A percentile compares a stretch with the other conserved stretches of the same genome.
Conservation (phyloP, 1,284 basidiomycete genomes). For the Anthracocystis panici-leucophaei region DNA sequence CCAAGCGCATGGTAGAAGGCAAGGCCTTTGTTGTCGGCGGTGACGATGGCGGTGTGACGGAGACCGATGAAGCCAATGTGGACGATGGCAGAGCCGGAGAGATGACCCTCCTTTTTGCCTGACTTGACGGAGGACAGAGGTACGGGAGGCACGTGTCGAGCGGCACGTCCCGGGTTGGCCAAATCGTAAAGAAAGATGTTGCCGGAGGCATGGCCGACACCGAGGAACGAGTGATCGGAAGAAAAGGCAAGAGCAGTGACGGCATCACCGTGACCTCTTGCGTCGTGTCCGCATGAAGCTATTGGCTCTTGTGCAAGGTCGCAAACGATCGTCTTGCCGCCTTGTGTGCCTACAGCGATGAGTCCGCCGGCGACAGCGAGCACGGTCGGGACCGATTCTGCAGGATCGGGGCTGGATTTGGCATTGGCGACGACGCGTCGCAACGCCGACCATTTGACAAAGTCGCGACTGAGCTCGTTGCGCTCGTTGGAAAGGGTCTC, state of each 20-base stretch:
- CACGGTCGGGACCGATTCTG: conserved; percentile 79
- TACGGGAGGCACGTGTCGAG: conserved; percentile 80
- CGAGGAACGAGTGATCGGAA: conserved; percentile 92
- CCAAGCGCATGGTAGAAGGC: conserved; percentile 96
- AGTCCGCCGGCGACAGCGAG: conserved; percentile 83
- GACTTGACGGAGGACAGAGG: conserved; percentile 77
- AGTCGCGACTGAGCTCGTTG: conserved; percentile 73
- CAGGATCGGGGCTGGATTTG: conserved; percentile 74
- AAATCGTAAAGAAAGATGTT: conserved; percentile 89
- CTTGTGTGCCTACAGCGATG: conserved; percentile 87
- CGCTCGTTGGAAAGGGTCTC: conserved; percentile 52
- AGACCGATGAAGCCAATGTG: conserved; percentile 91
- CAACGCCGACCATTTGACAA: conserved; percentile 84
- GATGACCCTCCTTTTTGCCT: conserved; percentile 92
- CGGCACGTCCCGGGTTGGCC: conserved; percentile 74
- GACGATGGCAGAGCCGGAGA: conserved; percentile 85
- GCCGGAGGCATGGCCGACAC: conserved; percentile 86
- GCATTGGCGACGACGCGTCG: conserved; percentile 75
- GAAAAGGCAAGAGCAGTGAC: conserved; percentile 92
- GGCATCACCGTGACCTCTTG: conserved; percentile 71
- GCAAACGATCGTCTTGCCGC: conserved; percentile 84
- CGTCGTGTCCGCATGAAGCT: conserved; percentile 51
- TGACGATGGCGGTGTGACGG: conserved; percentile 91
- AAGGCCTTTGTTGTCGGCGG: conserved; percentile 89
- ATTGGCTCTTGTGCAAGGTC: conserved; percentile 81